Evolutionary conservation across 2,329 filamentous ascomycete species (phyloP).

Genomic region (Gliomastix tumulicola): DNA sequence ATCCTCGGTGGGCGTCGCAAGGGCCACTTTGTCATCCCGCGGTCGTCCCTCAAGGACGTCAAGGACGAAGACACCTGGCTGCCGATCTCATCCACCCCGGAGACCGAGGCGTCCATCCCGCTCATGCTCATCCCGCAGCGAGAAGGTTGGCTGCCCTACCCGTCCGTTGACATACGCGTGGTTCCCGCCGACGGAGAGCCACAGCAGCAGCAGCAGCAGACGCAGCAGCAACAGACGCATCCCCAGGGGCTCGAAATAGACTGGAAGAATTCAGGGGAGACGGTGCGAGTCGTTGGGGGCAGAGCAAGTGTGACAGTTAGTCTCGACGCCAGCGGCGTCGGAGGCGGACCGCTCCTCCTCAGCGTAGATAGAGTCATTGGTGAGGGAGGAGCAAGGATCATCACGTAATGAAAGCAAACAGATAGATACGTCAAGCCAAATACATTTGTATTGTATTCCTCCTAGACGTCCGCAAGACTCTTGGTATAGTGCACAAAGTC

Average conservation of each 20-base stretch:
- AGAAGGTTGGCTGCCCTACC: slow-evolving; percentile 71
- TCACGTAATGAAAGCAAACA: too few species aligned
- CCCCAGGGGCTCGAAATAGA: slow-evolving; percentile 66
- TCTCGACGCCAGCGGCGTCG: slow-evolving; percentile 58
- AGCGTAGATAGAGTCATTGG: too few species aligned
- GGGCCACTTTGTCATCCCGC: slow-evolving; percentile 64
- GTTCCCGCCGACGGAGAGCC: slow-evolving; percentile 26
- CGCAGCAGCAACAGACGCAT: slow-evolving; percentile 26
- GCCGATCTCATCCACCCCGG: slow-evolving; percentile 23
- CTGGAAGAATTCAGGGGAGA: slow-evolving; percentile 70
- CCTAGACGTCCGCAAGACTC: too few species aligned
- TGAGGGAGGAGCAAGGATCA: too few species aligned
- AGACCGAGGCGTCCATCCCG: slow-evolving; percentile 52
- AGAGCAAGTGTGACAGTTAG: slow-evolving; percentile 66
- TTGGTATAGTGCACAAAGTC: background rate
- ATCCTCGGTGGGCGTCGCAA: slow-evolving; percentile 76
- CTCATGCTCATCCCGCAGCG: slow-evolving; percentile 75
- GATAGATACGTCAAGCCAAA: too few species aligned
- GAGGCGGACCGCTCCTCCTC: slow-evolving; percentile 59
- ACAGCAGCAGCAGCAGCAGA: slow-evolving; percentile 7
- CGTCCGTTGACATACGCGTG: slow-evolving; percentile 70
- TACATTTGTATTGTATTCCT: too few species aligned
- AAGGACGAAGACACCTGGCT: slow-evolving; percentile 8
- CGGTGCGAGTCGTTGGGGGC: slow-evolving; percentile 67
- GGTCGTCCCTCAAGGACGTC: too few species aligned